A percentile compares a stretch with the other conserved stretches of the same genome.
These are phyloP conservation scores for Xylariaceae sp. DNA, from an alignment of 2,329 filamentous ascomycete species.

Conservation along the genomic window DNA sequence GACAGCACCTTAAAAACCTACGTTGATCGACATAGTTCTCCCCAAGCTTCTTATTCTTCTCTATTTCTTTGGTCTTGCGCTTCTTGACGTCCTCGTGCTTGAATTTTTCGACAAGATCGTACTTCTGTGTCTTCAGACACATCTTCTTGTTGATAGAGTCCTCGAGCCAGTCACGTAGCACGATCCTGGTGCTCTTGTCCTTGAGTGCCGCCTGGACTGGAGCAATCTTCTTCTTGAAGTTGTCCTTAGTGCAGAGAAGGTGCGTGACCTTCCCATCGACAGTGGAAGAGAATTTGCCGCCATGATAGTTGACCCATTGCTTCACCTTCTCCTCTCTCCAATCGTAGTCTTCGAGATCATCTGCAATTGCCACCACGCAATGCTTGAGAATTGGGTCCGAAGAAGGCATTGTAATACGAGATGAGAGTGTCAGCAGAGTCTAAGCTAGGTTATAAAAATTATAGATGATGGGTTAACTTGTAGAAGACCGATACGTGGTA, in stretches of 20 bases:
- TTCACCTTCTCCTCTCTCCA: constrained; percentile 63
- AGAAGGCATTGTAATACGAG: background rate
- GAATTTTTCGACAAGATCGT: constrained; percentile 47
- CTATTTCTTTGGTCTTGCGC: constrained; percentile 31
- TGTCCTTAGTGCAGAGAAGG: constrained; percentile 69
- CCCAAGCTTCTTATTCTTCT: background rate
- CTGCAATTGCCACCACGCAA: constrained; percentile 62
- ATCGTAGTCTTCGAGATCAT: constrained; percentile 57
- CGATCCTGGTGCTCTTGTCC: constrained; percentile 47
- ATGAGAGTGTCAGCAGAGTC: background rate
- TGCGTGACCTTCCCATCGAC: constrained; percentile 71
- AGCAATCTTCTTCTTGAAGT: constrained; percentile 58
- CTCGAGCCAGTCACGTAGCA: constrained; percentile 61
- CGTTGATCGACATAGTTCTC: constrained; percentile 11
- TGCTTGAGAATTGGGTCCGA: constrained; percentile 52
- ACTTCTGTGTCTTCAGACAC: constrained; percentile 47
- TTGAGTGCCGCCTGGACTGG: constrained; percentile 53
- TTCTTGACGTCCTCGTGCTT: constrained; percentile 40
- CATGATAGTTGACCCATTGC: constrained; percentile 69
- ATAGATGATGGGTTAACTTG: background rate
- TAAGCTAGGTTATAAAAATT: background rate
- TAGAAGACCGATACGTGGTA: no score
- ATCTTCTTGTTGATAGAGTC: constrained; percentile 47
- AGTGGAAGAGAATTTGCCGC: constrained; percentile 61
- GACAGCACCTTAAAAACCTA: background rate